Conservation (phyloP, 768 basidiomycete genomes). For the Mycena kentingensis region DNA sequence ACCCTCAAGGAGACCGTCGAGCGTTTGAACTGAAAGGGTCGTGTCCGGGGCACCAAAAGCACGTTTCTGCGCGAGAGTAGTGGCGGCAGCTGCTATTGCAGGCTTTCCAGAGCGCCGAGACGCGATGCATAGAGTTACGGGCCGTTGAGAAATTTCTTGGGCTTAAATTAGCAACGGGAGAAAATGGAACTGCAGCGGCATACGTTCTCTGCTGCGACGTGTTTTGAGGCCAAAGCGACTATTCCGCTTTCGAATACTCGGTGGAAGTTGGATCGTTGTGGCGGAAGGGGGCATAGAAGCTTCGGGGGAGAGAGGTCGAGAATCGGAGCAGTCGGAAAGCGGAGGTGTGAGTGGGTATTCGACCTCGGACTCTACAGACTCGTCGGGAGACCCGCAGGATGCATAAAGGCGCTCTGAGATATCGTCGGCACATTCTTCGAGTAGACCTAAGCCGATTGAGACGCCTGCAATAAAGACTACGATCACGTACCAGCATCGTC, state of each 20-base stretch:
- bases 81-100: slow-evolving; percentile 60
- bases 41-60: slow-evolving; percentile 29
- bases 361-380: slow-evolving; percentile 49
- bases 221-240: slow-evolving; percentile 18
- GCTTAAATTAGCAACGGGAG: background rate
- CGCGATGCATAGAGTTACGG: slow-evolving; percentile 54
- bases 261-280: slow-evolving; percentile 25
- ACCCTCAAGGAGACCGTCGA: slow-evolving; percentile 66
- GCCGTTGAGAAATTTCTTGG: slow-evolving; percentile 17
- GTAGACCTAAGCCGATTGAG: slow-evolving; percentile 36
- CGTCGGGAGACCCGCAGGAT: slow-evolving; percentile 17
- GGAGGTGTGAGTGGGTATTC: slow-evolving; percentile 81
- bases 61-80: slow-evolving; percentile 42
- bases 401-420: slow-evolving; percentile 43
- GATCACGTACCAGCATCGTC: slow-evolving; percentile 63
- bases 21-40: slow-evolving; percentile 42
- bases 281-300: slow-evolving; percentile 23
- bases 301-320: slow-evolving; percentile 61
- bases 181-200: background rate
- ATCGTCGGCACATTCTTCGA: slow-evolving; percentile 41
- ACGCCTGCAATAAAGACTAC: background rate
- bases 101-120: slow-evolving; percentile 66
- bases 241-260: slow-evolving; percentile 2
- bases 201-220: slow-evolving; percentile 9
- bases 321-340: slow-evolving; percentile 68